Evolutionary conservation across 805 yeast genomes (phyloP), one percentile per base, ranked within the genome.

Genomic region (Yarrowia bubula): DNA sequence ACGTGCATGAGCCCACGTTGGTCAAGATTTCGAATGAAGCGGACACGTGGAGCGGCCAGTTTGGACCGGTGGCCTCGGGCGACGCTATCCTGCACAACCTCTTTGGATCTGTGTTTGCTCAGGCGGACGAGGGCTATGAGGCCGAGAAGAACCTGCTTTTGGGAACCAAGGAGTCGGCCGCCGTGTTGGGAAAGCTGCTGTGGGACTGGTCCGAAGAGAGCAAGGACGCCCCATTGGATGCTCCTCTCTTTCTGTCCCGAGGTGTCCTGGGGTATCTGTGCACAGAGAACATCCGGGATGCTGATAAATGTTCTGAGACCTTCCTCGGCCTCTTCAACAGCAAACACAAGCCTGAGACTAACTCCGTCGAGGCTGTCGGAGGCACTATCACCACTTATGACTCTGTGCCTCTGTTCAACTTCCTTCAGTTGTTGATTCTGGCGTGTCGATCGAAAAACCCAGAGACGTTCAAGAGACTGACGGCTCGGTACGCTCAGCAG

Each of bases 241-340:
- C 68, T 2, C 79, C 74, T 1, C 55, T 69, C 28, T 80, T 77
- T 65, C 68, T 77, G 11, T 71, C 83, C 4, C 81, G 98, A 68
- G 84, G 91, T 2, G 86, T 91, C 6, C 75, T 92, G 65, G 91
- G 92, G 69, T 93, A 89, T 74, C 77, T 90, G 22, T 82, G 86
- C 69, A 80, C 88, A 65, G 84, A 83, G 62, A 89, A 91, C 73
- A 73, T 89, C 55, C 82, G 88, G 67, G 85, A 82, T 72, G 89
- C 89, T 5, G 3, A 35, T 8, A 22, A 13, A 2, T 42, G 42
- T 10, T 41, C 51, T 68, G 68, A 37, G 76, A 76, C 63, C 76
- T 85, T 1, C 70, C 79, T 18, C 71, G 71, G 1, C 68, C 66
- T 14, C 77, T 86, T 69, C 66, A 84, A 14, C 42, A 66, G 2